Evolutionary conservation across 2,329 filamentous ascomycete species (phyloP).

Genomic region (Sclerotinia subarctica): DNA sequence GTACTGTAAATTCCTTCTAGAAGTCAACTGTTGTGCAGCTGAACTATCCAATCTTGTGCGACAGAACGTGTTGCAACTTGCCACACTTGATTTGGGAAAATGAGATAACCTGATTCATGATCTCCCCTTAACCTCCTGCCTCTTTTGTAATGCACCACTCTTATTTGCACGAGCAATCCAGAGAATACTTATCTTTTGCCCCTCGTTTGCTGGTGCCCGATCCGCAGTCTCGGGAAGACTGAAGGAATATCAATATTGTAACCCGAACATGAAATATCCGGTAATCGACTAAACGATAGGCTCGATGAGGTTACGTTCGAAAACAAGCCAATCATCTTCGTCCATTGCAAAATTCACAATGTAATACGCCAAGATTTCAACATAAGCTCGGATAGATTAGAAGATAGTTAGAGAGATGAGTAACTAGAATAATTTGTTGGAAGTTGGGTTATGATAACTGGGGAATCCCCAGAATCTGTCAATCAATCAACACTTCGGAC

Average conservation of each 20-base stretch:
- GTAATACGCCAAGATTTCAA: background rate
- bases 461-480: background rate
- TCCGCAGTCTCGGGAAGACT: background rate
- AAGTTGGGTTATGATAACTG: background rate
- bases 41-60: background rate
- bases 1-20: background rate
- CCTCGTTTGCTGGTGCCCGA: background rate
- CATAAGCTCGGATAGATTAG: constrained; percentile 1
- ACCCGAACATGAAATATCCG: background rate
- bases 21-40: background rate
- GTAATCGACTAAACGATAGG: too few species aligned
- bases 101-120: background rate
- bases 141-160: background rate
- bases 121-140: background rate
- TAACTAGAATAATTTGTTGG: background rate
- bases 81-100: too few species aligned
- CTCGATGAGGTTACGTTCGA: too few species aligned
- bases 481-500: background rate
- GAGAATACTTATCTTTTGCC: background rate
- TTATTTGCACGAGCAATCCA: background rate
- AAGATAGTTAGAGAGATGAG: background rate
- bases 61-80: too few species aligned
- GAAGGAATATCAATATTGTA: background rate
- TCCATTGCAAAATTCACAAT: too few species aligned
- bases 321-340: background rate